A percentile compares a stretch with the other conserved stretches of the same genome.
These are phyloP conservation scores for Nitzschia sp. DNA, from an alignment of 108 stramenopile species.

Conservation along the genomic window DNA sequence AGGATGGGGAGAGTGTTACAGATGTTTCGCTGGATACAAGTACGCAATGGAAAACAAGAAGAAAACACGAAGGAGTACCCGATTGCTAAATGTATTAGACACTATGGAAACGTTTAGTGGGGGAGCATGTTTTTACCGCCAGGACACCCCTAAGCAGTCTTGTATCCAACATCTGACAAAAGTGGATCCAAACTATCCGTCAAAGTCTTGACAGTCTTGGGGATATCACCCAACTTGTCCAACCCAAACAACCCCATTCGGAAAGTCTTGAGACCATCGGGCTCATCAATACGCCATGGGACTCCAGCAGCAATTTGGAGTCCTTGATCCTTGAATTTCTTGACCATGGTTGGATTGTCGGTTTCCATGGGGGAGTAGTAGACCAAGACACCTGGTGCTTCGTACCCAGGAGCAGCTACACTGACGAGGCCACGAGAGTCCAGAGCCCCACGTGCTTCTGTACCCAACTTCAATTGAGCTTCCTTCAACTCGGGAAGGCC, in stretches of 20 bases:
- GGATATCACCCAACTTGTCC: conserved; percentile 86
- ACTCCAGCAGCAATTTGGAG: conserved; percentile 95
- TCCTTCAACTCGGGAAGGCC: conserved; percentile 79
- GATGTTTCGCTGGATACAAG: no score
- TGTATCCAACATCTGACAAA: conserved; percentile 56
- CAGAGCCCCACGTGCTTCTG: conserved; percentile 58
- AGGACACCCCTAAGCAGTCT: conserved; percentile 26
- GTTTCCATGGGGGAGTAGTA: conserved; percentile 75
- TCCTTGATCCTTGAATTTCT: conserved; percentile 77
- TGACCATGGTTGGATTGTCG: conserved; percentile 88
- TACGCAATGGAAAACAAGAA: no score
- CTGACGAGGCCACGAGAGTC: conserved; percentile 70
- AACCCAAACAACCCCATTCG: conserved; percentile 91
- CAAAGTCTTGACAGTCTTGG: conserved; percentile 67
- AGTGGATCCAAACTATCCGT: conserved; percentile 74
- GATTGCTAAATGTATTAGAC: no score
- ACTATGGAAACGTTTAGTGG: no score
- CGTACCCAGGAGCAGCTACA: conserved; percentile 83
- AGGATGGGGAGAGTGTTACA: no score
- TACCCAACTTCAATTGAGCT: conserved; percentile 74
- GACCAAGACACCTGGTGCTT: conserved; percentile 90
- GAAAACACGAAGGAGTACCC: neutral
- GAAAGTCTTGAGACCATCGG: conserved; percentile 85
- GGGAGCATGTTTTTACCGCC: no score
- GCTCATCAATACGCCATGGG: conserved; percentile 90